Base-by-base conservation (phyloP, 2,329 filamentous ascomycete genomes). In the Proliferodiscus dingleyae region DNA sequence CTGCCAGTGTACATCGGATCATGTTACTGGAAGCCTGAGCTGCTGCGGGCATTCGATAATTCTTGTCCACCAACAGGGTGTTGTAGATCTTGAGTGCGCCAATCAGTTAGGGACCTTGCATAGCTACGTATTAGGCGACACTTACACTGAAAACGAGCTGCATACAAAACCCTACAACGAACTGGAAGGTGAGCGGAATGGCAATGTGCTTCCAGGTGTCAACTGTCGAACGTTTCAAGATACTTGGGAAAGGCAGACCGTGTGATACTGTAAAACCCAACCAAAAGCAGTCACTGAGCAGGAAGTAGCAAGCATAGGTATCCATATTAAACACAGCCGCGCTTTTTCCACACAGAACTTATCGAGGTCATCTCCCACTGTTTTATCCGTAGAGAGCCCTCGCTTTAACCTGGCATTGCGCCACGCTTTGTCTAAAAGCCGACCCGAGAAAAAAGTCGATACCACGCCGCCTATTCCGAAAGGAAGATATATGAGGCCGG, bases 21-120 rank as follows among this genome's bases (percentile, higher is more conserved):
- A 55, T 45, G 41, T 58, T 55, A 37, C 43, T 57, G 6, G 56
- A 53, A 41, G 57, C 52, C 39, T 54, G 49, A 9, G 56, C 57
- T 2, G 52, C 50, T 13, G 57, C 49, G 15, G 54, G 54, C 16
- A 33, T 52, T 24, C 46, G 46, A 37, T 51, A 45, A 38, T 60
- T 53, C n/a, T 52, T 55, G 46, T 59, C 59, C 2, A 60, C 46
- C 16, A 56, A 39, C 8, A 60, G 39, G 3, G 50, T 54, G 19
- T 51, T 56, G 15, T 55, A 48, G 2, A 46, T 49, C 51, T 57
- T 9, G 37, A 39, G 22, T 13, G 37, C 22, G 16, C 22, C 11
- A 2, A 39, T 39, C 15, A 39, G n/a, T n/a, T n/a, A n/a, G n/a
- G n/a, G 16, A 38, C 2, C 37, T 23, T 6, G 24, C 19, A 23